Evolutionary conservation across 2,329 filamentous ascomycete species (phyloP), one percentile per base, ranked within the genome.

Genomic region (Phaeomoniella chlamydospora): DNA sequence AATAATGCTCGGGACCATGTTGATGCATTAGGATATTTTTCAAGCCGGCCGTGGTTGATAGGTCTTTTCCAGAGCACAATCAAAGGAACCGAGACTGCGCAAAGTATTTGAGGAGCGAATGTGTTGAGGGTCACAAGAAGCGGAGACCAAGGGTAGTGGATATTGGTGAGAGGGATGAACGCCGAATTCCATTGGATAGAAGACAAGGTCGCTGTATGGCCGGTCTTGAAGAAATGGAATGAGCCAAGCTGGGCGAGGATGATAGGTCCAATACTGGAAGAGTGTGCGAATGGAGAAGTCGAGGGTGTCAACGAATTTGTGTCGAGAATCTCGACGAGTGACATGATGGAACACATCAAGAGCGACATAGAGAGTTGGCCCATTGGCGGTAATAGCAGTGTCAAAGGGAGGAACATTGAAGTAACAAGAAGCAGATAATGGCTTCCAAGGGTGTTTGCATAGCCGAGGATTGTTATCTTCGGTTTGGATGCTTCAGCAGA

Each of bases 221-320:
- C 90, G 0, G 90, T 98, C 54, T 93, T 94, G 74, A 98, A 98
- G 65, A 78, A 98, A 64, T 94, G 79, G 58, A 88, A 93, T 49
- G 81, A 85, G 40, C 87, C 90, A 1, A 98, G 73, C n/a, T 96
- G 62, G 9, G 77, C 88, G 16, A 96, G 72, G 43, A 92, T 69
- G 29, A 90, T 65, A 14, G 90, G 87, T 0, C 86, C 88, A 47
- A 96, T 80, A 4, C 85, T 68, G 0, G 57, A 59, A 42, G 59
- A 61, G 10, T 9, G 10, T 9, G 31, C 31, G 6, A 10, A 13
- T 13, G 37, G 39, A 9, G 46, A 43, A 22, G 39, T 42, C 13
- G 31, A 33, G 9, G 35, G 31, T 12, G 77, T 74, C 1, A 76
- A 57, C 19, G 61, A 61, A 46, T 76, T 76, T 2, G 70, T 72